A percentile compares a stretch with the other conserved stretches of the same genome.
phyloP scores from a whole-genome alignment of 306 rosid species.

The Biancaea sappan region DNA sequence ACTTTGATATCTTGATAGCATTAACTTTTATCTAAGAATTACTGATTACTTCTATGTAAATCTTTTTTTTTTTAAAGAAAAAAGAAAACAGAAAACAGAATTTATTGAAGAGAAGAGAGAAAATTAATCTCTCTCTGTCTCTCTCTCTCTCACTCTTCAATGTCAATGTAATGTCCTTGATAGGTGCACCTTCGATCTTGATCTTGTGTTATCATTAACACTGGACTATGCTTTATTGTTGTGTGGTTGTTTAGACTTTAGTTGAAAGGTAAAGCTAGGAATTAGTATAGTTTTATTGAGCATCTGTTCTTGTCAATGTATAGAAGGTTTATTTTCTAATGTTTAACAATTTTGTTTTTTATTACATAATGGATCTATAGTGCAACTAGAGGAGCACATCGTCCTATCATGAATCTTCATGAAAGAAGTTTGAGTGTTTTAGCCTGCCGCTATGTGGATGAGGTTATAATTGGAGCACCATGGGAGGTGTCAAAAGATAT shows the following conservation, averaged over 20 bases:
- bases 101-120: too few relatives aligned
- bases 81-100: too few relatives aligned
- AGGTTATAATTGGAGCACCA: slow-evolving; percentile 98
- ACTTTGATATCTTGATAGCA: not conserved
- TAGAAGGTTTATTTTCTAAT: slow-evolving; percentile 8
- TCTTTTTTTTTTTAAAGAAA: not conserved
- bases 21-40: not conserved
- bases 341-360: not conserved
- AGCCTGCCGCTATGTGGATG: slow-evolving; percentile 97
- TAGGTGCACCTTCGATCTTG: slow-evolving; percentile 14
- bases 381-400: slow-evolving; percentile 87
- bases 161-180: slow-evolving; percentile 8
- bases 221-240: slow-evolving; percentile 17
- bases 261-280: not conserved
- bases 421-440: slow-evolving; percentile 97
- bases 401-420: slow-evolving; percentile 96
- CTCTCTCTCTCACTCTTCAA: not conserved
- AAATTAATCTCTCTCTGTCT: too few relatives aligned
- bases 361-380: slow-evolving; percentile 45
- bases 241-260: not conserved
- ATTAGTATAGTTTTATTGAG: slow-evolving; percentile 25
- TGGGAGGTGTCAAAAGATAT: slow-evolving; percentile 86
- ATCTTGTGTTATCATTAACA: too few relatives aligned
- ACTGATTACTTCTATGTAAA: not conserved
- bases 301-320: not conserved